Base-by-base conservation (phyloP, 305 asterid species). In the Salvia sclarea region DNA sequence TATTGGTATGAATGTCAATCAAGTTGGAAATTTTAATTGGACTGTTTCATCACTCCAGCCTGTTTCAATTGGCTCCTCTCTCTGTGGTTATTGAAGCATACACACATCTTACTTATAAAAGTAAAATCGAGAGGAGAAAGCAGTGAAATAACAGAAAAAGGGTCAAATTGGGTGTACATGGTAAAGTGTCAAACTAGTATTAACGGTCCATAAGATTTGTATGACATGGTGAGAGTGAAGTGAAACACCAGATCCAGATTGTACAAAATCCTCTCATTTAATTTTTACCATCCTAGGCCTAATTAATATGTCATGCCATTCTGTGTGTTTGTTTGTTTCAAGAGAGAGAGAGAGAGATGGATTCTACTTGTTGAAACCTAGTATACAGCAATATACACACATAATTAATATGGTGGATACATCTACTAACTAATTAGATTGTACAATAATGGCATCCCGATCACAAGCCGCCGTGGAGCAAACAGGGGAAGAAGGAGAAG, bases 401-500 rank as follows among this genome's bases (percentile, higher is more conserved):
- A 59, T 54, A 71, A 68, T 30, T 54, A 71, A 68, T 30, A 37
- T 10, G 18, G 44, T 28, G 33, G 4, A 4, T 25, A 25, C 4
- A 28, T 28, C 33, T 28, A 1, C 33, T 28, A 4, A 4, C 33
- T 28, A 57, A 7, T 48, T 22, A 21, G 73, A 41, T 62, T 58
- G 69, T 66, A 37, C 65, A 75, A 11, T 25, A 24, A 56, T 64
- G 18, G 12, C 59, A 30, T n/a, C 62, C 64, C 25, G 53, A 47
- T 47, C 12, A 17, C 24, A 24, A 16, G 1, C 22, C 20, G 2
- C 2, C 13, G 48, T 28, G 30, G 60, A 73, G 47, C 68, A 61
- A 30, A 35, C 12, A 16, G 79, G 78, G 8, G 84, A 76, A 44
- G 78, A 41, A 22, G 80, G 76, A 18, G 84, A 72, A 62, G 88